Conservation (phyloP, 108 stramenopile species). For the Skeletonema potamos region DNA sequence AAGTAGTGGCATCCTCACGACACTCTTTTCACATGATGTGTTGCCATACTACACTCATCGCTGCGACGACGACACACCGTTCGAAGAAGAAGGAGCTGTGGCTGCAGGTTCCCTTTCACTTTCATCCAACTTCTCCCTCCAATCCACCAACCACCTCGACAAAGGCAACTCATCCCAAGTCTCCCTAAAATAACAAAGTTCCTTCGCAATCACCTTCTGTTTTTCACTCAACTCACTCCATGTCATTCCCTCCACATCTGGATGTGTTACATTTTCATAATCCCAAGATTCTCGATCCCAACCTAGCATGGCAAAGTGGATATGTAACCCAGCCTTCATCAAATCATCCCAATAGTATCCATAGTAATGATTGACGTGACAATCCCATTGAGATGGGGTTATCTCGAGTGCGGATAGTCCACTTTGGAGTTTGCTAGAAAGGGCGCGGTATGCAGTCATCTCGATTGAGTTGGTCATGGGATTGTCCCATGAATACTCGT, state of each 20-base stretch:
- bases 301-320: not conserved
- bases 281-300: not conserved
- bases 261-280: not conserved
- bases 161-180: slow-evolving; percentile 22
- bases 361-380: slow-evolving; percentile 4
- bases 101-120: not conserved
- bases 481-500: not conserved
- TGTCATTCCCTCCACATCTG: not conserved
- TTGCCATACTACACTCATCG: no score
- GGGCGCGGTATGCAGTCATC: not conserved
- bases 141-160: not conserved
- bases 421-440: not conserved
- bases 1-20: no score
- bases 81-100: not conserved
- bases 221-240: slow-evolving; percentile 1
- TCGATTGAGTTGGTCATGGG: not conserved
- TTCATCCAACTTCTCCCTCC: not conserved
- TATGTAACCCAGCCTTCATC: not conserved
- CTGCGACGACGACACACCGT: no score
- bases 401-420: not conserved
- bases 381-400: not conserved
- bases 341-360: not conserved
- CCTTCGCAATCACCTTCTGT: slow-evolving; percentile 15
- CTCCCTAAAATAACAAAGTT: slow-evolving; percentile 31
- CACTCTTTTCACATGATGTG: no score